These are phyloP conservation scores for Hypholoma sublateritium DNA, from an alignment of 768 basidiomycete genomes.

Conservation along the genomic window DNA sequence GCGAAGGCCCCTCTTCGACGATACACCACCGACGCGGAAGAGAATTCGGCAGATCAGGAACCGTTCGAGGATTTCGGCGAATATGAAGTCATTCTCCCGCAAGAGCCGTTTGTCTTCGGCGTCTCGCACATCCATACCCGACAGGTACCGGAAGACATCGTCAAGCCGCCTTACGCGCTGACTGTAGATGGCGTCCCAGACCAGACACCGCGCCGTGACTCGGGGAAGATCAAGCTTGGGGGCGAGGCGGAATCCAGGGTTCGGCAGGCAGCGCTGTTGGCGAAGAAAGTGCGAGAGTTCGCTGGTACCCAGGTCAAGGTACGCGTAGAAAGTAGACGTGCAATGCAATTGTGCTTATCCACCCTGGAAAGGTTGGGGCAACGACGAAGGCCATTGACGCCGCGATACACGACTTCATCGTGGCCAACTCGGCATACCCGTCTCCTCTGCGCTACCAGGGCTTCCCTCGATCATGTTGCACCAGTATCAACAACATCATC, in stretches of 20 bases:
- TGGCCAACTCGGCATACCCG: constrained; percentile 75
- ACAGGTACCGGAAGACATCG: constrained; percentile 55
- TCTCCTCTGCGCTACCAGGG: constrained; percentile 79
- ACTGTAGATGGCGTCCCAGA: constrained; percentile 9
- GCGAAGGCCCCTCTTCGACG: not conserved
- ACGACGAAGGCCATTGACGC: constrained; percentile 79
- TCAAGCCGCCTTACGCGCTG: constrained; percentile 54
- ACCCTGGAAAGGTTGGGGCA: constrained; percentile 49
- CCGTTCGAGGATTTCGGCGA: constrained; percentile 41
- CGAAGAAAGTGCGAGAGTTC: constrained; percentile 54
- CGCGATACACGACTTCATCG: constrained; percentile 69
- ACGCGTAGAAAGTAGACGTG: not conserved
- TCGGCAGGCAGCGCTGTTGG: constrained; percentile 54
- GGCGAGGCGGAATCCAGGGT: constrained; percentile 51
- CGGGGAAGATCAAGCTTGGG: constrained; percentile 45
- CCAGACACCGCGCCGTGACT: constrained; percentile 10
- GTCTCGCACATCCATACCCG: constrained; percentile 60
- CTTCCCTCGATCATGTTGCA: constrained; percentile 79
- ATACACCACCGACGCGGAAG: not conserved
- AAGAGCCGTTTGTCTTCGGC: constrained; percentile 65
- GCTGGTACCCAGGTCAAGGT: constrained; percentile 57
- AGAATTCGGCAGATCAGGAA: not conserved
- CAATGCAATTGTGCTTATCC: not conserved
- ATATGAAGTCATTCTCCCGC: constrained; percentile 63
- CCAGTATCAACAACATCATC: constrained; percentile 86